Percentiles rank a stretch among this genome's conserved stretches.
Conservation (phyloP, 257 asterid genomes). For the Plectranthus barbatus region DNA sequence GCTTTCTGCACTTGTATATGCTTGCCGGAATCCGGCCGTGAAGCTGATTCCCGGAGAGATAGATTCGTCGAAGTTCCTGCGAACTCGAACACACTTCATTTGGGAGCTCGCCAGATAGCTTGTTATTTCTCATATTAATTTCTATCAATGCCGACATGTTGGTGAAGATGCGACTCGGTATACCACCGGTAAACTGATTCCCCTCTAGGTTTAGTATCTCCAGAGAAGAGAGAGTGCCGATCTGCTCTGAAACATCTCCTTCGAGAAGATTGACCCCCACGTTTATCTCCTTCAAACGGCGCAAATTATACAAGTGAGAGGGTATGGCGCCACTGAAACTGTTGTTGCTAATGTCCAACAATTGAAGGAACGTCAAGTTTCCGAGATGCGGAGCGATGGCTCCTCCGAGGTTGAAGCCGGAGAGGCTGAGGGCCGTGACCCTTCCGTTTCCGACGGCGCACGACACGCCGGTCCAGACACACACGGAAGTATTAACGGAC, state of each 20-base stretch:
- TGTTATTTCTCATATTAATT: neutral
- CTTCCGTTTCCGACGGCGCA: conserved; percentile 12
- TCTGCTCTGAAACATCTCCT: no score
- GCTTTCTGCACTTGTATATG: neutral
- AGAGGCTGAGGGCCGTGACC: conserved; percentile 15
- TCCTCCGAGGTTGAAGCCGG: conserved; percentile 13
- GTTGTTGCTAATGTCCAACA: conserved; percentile 5
- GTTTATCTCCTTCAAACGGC: neutral
- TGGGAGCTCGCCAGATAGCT: neutral
- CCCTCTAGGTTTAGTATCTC: no score
- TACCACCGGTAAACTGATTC: neutral
- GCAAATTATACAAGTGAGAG: neutral
- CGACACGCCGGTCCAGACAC: conserved; percentile 26
- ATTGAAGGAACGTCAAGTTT: conserved; percentile 3
- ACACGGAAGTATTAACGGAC: neutral
- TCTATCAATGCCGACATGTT: neutral
- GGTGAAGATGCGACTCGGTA: neutral
- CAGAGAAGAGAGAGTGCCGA: no score
- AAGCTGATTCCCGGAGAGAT: neutral
- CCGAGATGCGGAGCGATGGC: conserved; percentile 4
- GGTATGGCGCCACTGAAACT: conserved; percentile 1
- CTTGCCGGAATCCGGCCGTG: neutral
- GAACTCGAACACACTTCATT: neutral
- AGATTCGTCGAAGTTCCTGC: neutral
- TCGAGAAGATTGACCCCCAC: neutral